Base-by-base conservation (phyloP, 257 asterid genomes). In the Sherardia arvensis region DNA sequence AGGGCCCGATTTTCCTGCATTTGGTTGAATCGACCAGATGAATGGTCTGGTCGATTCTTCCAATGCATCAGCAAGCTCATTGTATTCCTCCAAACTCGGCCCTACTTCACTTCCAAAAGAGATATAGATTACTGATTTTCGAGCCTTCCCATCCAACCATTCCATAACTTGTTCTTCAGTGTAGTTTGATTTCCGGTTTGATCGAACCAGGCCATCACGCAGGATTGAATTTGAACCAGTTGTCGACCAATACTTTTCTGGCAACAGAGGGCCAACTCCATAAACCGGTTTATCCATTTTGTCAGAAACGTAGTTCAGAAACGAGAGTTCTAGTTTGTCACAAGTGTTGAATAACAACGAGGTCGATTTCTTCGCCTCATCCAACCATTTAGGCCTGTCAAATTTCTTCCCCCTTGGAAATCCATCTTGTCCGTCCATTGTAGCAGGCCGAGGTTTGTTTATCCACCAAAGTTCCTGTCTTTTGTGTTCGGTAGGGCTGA, bases 41-140 rank as follows among this genome's bases (percentile, higher is more conserved):
- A 90, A 90, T 2, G 83, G 64, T 30, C 75, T 66, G 27, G 53
- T 77, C 25, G 77, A 62, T 53, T 80, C 92, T 18, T 22, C 83
- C 69, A 83, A 1, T 23, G 94, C 92, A 2, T 76, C 63, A 0
- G 84, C 84, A 62, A 87, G 51, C 60, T 83, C 77, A 22, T 25
- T 78, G 32, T 76, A 75, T 69, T 90, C 95, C 67, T 87, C 90
- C 64, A 71, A 1, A 14, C 81, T 67, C 0, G 94, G 95, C 0
- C 86, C 80, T 4, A 87, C 88, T 66, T 85, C 91, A 56, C 88
- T 90, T 8, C 94, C 97, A 20, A 87, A 90, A 5, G 97, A 75
- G 27, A 87, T 77, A 33, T 90, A 90, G 18, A 87, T 76, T 3
- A 85, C 92, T 1, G 95, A 90, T 2, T 59, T 36, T 5, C 21